Conservation (phyloP, 2,329 filamentous ascomycete genomes). For the Coniosporium tulheliwenetii region DNA sequence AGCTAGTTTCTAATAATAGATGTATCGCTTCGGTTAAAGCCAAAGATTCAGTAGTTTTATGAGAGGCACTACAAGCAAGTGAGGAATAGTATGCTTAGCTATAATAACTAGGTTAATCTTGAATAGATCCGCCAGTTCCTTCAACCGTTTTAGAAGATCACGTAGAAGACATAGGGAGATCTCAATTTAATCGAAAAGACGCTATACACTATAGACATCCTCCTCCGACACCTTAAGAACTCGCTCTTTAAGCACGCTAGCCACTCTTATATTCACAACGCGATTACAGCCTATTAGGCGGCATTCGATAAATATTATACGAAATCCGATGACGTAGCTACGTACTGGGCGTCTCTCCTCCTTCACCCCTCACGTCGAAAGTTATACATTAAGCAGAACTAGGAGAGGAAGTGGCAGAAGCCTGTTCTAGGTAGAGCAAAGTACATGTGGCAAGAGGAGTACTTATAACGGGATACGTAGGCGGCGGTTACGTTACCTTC, state of each 20-base stretch:
- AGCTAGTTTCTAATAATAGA: not conserved
- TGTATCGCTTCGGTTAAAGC: not conserved
- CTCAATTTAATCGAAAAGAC: not conserved
- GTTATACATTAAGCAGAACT: too few relatives aligned
- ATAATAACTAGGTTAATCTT: not conserved
- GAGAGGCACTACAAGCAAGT: too few relatives aligned
- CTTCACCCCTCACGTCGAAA: too few relatives aligned
- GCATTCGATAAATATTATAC: too few relatives aligned
- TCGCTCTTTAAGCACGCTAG: not conserved
- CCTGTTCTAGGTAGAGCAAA: too few relatives aligned
- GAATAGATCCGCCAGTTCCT: not conserved
- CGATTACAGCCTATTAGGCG: not conserved
- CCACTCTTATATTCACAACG: not conserved
- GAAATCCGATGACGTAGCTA: too few relatives aligned
- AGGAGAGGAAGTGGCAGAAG: too few relatives aligned
- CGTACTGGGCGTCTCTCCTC: not conserved
- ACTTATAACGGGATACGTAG: too few relatives aligned
- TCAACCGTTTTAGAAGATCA: not conserved
- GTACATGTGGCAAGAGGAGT: too few relatives aligned
- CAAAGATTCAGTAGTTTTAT: too few relatives aligned
- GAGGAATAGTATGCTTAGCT: not conserved
- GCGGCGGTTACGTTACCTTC: too few relatives aligned
- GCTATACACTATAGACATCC: not conserved
- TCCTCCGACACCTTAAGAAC: not conserved
- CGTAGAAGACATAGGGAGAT: too few relatives aligned